Evolutionary conservation across 2,329 filamentous ascomycete species (phyloP), one percentile per base, ranked within the genome.

Genomic region (Claviceps spartinae): DNA sequence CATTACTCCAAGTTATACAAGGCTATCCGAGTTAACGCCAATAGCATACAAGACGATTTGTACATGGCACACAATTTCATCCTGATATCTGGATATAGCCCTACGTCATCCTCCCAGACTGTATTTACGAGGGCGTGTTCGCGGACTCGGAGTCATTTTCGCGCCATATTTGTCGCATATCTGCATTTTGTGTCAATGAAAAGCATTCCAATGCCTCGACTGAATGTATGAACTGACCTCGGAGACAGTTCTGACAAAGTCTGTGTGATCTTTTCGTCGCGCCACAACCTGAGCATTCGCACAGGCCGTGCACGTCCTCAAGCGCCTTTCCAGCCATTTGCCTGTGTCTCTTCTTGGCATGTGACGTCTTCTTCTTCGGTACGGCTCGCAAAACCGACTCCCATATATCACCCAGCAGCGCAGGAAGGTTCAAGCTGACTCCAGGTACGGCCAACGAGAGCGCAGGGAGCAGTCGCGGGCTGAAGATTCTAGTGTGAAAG

Each of bases 281-380:
- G 48, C 93, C 94, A 62, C 93, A 98, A 14, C 83, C 87, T 0
- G 91, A 86, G 66, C 93, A 98, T 63, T 82, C 87, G 72, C 89
- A 95, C 60, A 98, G 71, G 51, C 81, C 79, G 57, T 85, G 93
- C 53, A 95, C 82, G 65, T 98, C 93, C 72, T 95, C 87, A 60
- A 98, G 70, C 45, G 83, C 91, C 72, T 98, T 98, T 63, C 93
- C 93, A 24, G 90, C 91, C 83, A 97, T 86, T 65, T 95, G 89
- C 62, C 94, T 82, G 65, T 89, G 84, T 60, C 93, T 80, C 77
- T 89, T 95, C 74, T 93, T 95, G 75, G 88, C 88, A 69, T 98
- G 88, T 43, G 91, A 96, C 37, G 89, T 94, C 79, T 97, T 98
- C 74, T 95, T 97, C 78, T 98, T 98, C 5, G 93, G 93, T 16